Base-by-base conservation (phyloP, 257 asterid genomes). In the Euphrasia confusa region DNA sequence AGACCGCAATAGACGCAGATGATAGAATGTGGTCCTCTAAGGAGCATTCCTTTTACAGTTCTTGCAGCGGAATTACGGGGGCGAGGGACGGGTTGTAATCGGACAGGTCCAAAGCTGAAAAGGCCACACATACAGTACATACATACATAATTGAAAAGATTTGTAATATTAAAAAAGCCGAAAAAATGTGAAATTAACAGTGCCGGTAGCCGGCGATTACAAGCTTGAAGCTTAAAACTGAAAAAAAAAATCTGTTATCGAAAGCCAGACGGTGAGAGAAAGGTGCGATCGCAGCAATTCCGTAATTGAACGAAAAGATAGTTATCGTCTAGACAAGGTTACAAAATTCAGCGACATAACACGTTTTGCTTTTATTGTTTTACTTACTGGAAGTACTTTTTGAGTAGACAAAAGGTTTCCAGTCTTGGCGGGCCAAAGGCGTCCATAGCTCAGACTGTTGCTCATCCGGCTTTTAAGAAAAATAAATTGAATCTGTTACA, bases 41-140 rank as follows among this genome's bases (percentile, higher is more conserved):
- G 87, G 64, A 91, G 94, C 62, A 71, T 70, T 66, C 86, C 95
- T n/a, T 65, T 81, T 78, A 75, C 98, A 91, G 69, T 74, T 85
- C 26, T 73, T 67, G 77, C 96, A 91, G 49, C 95, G 92, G 72
- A 77, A 85, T 33, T 83, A 28, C 5, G 85, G 80, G 54, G 83
- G 76, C 32, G 96, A 82, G 17, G 84, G 73, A 70, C 82, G 85
- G 88, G 76, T 75, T 81, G 79, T 79, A 88, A 24, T 75, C 68
- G 80, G 86, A 70, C 54, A 86, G 67, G 12, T 90, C 86, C 61
- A 90, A 80, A 44, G 83, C 88, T 27, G 74, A 73, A n/a, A n/a
- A n/a, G n/a, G n/a, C n/a, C n/a, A n/a, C n/a, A n/a, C n/a, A n/a
- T n/a, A n/a, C n/a, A n/a, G n/a, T n/a, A n/a, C n/a, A n/a, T n/a